These are phyloP conservation scores for Aspergillus persii DNA, from an alignment of 2,329 filamentous ascomycete genomes.

Conservation along the genomic window DNA sequence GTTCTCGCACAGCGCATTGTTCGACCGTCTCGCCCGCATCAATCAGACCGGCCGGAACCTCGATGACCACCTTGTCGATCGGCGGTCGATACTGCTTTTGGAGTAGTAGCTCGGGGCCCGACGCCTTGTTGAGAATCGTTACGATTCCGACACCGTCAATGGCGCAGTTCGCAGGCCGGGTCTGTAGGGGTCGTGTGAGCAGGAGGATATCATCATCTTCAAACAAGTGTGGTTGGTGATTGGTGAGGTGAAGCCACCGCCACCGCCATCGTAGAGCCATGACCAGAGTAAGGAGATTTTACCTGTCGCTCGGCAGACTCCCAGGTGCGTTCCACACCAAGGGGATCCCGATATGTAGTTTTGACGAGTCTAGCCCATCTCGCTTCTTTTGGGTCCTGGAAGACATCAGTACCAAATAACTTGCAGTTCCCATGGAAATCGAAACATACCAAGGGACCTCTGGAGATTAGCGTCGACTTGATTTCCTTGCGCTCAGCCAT, in stretches of 20 bases:
- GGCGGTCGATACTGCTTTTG: constrained; percentile 62
- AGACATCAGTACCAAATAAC: background rate
- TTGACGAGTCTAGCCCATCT: constrained; percentile 45
- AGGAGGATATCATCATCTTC: too few species aligned
- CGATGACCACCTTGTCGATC: constrained; percentile 57
- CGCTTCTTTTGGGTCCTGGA: constrained; percentile 38
- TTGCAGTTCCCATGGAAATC: background rate
- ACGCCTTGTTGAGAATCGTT: constrained; percentile 55
- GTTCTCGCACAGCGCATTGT: constrained; percentile 56
- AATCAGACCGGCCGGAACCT: constrained; percentile 60
- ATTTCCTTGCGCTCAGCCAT: background rate
- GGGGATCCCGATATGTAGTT: constrained; percentile 43
- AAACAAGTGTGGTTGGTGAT: background rate
- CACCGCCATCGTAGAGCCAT: background rate
- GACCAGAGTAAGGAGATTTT: constrained; percentile 1
- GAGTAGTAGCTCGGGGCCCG: constrained; percentile 51
- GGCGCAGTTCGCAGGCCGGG: constrained; percentile 51
- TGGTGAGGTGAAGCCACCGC: background rate
- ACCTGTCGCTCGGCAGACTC: constrained; percentile 47
- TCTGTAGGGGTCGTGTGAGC: constrained; percentile 27
- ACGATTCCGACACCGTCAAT: constrained; percentile 60
- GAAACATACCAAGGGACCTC: constrained; percentile 34
- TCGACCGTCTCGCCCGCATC: constrained; percentile 57
- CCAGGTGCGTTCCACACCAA: constrained; percentile 44
- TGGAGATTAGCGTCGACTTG: constrained; percentile 31